Base-by-base conservation (phyloP, 2,329 filamentous ascomycete species). In the Cercospora sp. region DNA sequence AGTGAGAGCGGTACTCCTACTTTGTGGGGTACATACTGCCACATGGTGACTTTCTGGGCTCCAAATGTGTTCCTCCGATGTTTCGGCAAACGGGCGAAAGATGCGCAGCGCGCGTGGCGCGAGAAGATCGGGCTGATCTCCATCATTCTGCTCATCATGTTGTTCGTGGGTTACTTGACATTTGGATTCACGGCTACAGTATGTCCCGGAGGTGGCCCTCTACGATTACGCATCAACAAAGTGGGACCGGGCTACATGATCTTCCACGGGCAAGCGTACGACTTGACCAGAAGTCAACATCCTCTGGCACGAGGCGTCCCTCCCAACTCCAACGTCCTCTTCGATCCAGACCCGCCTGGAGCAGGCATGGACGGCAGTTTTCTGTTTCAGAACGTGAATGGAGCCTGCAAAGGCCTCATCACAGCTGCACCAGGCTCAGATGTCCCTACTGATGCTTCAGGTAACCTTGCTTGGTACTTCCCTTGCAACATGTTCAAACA, bases 101-200 rank as follows among this genome's bases (percentile, higher is more conserved):
- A 90, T 16, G 93, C 98, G 80, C 91, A 93, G 77, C 88, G 93
- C 76, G 95, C 95, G 2, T 99, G 95, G 95, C 88, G 95, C 73
- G 95, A 99, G 79, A 99, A 99, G 85, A 96, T 99, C 85, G 95
- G 95, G 2, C 83, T 99, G 67, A 92, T 97, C 82, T 97, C 94
- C 81, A 89, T 99, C 77, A 99, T 99, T 78, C 78, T 97, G 34
- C 78, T 90, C 69, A 94, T 98, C 77, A 96, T 94, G 84, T 87
- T 88, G 9, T 89, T 94, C 77, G 94, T 99, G 59, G 95, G 95
- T 77, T 99, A 94, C 82, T 83, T 99, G 64, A 99, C 95, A 0
- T 99, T 99, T 76, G 95, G 95, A 55, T 99, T 99, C 81, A 98
- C 92, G 3, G 87, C 91, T 69, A 89, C 89, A 4, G 95, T 99